Evolutionary conservation across 208 protist species (phyloP).

Genomic region (Spongospora subterranea): DNA sequence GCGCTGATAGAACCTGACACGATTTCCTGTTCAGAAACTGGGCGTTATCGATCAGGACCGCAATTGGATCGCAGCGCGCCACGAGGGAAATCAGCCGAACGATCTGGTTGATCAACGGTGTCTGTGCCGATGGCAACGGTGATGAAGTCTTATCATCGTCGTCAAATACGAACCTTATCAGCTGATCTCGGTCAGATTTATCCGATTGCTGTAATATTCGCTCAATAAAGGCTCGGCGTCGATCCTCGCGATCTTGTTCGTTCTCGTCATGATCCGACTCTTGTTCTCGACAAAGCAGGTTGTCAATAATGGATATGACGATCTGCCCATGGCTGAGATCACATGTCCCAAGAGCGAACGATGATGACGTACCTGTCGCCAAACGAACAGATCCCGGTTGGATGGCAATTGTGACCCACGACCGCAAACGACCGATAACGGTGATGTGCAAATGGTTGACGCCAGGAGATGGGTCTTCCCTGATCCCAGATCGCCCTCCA

Average conservation of each 20-base stretch:
- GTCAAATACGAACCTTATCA: not conserved
- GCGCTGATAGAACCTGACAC: not conserved
- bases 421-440: conserved; percentile 28
- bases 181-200: not conserved
- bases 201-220: not conserved
- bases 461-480: conserved; percentile 26
- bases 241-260: not conserved
- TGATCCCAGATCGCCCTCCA: conserved; percentile 9
- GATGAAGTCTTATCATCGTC: not conserved
- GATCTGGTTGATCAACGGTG: conserved; percentile 4
- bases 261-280: not conserved
- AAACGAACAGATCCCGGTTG: not conserved
- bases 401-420: not conserved
- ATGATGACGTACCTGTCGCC: not conserved
- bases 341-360: not conserved
- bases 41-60: conserved; percentile 20
- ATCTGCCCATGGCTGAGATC: not conserved
- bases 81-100: not conserved
- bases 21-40: not conserved
- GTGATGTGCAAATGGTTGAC: not conserved
- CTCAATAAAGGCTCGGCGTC: not conserved
- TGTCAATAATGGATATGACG: not conserved
- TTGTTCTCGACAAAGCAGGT: not conserved
- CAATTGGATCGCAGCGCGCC: not conserved
- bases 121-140: not conserved